phyloP scores from a whole-genome alignment of 2,329 filamentous ascomycete species.

The Penicillium janthinellum region DNA sequence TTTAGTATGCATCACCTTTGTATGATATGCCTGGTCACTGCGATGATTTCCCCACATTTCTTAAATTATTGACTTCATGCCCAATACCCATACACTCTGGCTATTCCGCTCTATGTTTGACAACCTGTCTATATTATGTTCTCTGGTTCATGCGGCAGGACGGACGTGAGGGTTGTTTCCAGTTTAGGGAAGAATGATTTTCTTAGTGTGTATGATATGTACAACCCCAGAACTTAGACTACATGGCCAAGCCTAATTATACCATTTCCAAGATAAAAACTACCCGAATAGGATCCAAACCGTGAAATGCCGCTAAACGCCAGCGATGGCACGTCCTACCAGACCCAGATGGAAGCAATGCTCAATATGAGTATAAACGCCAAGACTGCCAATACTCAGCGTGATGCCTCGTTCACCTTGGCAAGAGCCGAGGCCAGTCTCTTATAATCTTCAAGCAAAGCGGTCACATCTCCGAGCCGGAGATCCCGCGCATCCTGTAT shows the following conservation, averaged over 20 bases:
- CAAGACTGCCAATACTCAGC: constrained; percentile 6
- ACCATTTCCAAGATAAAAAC: constrained; percentile 1
- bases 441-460: constrained; percentile 73
- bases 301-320: constrained; percentile 13
- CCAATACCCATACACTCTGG: constrained; percentile 14
- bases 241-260: constrained; percentile 9
- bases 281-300: neutral
- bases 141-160: neutral
- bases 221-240: constrained; percentile 7
- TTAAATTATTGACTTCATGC: constrained; percentile 7
- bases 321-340: constrained; percentile 21
- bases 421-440: constrained; percentile 67
- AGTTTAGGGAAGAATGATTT: neutral
- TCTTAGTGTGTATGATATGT: constrained; percentile 19
- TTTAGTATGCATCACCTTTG: constrained; percentile 8
- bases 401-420: constrained; percentile 39
- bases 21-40: neutral
- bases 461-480: constrained; percentile 70
- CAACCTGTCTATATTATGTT: neutral
- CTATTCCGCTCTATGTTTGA: neutral
- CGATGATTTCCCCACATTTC: neutral
- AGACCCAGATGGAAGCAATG: neutral
- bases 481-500: constrained; percentile 70
- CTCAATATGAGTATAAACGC: neutral
- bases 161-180: neutral